A percentile compares a stretch with the other conserved stretches of the same genome.
These are phyloP conservation scores for Mycosphaerelloides madeirae DNA, from an alignment of 2,329 filamentous ascomycete species.

Conservation along the genomic window DNA sequence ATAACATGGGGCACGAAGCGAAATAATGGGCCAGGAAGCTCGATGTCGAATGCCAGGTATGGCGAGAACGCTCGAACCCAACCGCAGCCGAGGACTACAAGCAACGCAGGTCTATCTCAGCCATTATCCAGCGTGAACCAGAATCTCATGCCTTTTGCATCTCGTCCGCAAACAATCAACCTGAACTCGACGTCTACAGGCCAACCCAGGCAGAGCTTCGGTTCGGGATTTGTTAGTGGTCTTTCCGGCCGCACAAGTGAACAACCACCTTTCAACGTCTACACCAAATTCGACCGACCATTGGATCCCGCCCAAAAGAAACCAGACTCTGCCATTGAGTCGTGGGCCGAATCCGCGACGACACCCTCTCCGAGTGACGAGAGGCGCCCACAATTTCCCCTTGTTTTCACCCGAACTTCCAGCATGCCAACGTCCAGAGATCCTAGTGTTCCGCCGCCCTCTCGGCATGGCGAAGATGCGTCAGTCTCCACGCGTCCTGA, in stretches of 20 bases:
- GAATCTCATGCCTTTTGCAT: constrained; percentile 21
- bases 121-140: constrained; percentile 30
- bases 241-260: constrained; percentile 19
- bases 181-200: constrained; percentile 18
- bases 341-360: constrained; percentile 21
- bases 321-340: constrained; percentile 22
- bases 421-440: constrained; percentile 50
- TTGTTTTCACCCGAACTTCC: constrained; percentile 42
- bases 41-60: constrained; percentile 30
- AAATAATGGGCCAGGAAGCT: constrained; percentile 16
- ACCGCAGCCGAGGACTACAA: constrained; percentile 35
- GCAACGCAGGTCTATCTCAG: constrained; percentile 33
- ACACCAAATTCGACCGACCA: constrained; percentile 33
- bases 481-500: constrained; percentile 27
- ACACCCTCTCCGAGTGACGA: constrained; percentile 41
- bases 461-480: constrained; percentile 46
- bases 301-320: constrained; percentile 24
- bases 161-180: constrained; percentile 22
- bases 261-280: constrained; percentile 29
- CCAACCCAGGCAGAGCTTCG: constrained; percentile 22
- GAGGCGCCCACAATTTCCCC: constrained; percentile 35
- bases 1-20: constrained; percentile 40
- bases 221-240: constrained; percentile 17
- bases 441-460: constrained; percentile 53
- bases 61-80: constrained; percentile 34